phyloP scores from a whole-genome alignment of 495 filamentous ascomycete genomes.

The Bathelium albidoporum region DNA sequence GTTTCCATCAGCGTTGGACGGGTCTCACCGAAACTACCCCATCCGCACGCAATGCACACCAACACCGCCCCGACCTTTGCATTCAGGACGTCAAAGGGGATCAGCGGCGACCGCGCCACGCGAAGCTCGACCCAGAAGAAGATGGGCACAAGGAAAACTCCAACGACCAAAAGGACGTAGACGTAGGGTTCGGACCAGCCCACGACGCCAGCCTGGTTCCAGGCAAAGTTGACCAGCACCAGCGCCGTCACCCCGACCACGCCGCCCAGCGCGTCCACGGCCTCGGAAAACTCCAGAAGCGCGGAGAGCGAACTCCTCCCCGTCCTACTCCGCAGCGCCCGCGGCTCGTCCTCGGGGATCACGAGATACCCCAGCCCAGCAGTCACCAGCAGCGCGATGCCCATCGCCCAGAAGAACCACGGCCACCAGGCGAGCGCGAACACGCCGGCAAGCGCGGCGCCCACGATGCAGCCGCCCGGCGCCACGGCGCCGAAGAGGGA shows the following conservation, averaged over 20 bases:
- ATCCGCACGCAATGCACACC: slow-evolving; percentile 44
- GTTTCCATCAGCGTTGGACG: neutral
- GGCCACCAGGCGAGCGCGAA: slow-evolving; percentile 51
- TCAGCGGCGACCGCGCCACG: slow-evolving; percentile 37
- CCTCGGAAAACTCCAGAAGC: slow-evolving; percentile 16
- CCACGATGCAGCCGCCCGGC: slow-evolving; percentile 44
- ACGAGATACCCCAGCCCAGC: slow-evolving; percentile 34
- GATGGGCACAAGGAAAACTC: slow-evolving; percentile 35
- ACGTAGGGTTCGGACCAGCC: slow-evolving; percentile 47
- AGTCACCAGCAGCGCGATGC: slow-evolving; percentile 34
- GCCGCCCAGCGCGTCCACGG: slow-evolving; percentile 41
- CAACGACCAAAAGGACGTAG: slow-evolving; percentile 44
- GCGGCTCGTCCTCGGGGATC: slow-evolving; percentile 37
- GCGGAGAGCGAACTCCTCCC: slow-evolving; percentile 11
- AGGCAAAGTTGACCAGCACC: slow-evolving; percentile 47
- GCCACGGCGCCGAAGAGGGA: slow-evolving; percentile 52
- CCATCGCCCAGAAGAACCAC: slow-evolving; percentile 52
- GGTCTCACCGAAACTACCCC: slow-evolving; percentile 45
- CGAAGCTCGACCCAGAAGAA: slow-evolving; percentile 43
- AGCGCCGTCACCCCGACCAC: slow-evolving; percentile 42
- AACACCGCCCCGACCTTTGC: slow-evolving; percentile 43
- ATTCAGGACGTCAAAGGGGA: slow-evolving; percentile 41
- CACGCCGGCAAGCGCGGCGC: slow-evolving; percentile 24
- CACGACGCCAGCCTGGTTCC: slow-evolving; percentile 49
- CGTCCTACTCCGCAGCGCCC: slow-evolving; percentile 9